phyloP scores from a whole-genome alignment of 116 monocot species.

The Iris pallida region DNA sequence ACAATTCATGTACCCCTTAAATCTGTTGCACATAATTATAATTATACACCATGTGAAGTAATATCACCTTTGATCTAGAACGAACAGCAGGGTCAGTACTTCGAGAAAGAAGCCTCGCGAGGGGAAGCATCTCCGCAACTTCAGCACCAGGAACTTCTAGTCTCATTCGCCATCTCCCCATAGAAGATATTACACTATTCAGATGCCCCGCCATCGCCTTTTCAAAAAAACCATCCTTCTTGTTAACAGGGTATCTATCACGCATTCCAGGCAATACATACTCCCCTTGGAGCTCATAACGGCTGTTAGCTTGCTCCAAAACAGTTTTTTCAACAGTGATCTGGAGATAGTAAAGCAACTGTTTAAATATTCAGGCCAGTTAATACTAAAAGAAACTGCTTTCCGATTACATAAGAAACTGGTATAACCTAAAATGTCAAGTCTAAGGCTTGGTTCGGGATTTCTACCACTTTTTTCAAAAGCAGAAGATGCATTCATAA shows the following conservation, averaged over 20 bases:
- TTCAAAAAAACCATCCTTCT: slow-evolving; percentile 48
- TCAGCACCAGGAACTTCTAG: slow-evolving; percentile 95
- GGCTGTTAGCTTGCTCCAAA: slow-evolving; percentile 85
- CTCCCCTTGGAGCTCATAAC: slow-evolving; percentile 97
- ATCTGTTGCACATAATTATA: too few species aligned
- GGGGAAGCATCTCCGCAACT: slow-evolving; percentile 97
- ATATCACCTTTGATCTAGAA: slow-evolving; percentile 78
- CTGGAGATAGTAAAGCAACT: slow-evolving; percentile 25
- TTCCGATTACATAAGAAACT: too few species aligned
- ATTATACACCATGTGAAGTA: not conserved
- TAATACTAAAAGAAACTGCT: too few species aligned
- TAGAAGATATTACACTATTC: slow-evolving; percentile 80
- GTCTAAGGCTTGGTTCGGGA: too few species aligned
- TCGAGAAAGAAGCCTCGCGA: slow-evolving; percentile 89
- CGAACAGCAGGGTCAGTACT: slow-evolving; percentile 96
- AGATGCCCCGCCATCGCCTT: slow-evolving; percentile 82
- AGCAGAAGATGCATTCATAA: too few species aligned
- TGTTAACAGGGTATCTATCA: slow-evolving; percentile 56
- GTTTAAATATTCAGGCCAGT: not conserved
- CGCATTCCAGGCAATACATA: slow-evolving; percentile 94
- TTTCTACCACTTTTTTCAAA: too few species aligned
- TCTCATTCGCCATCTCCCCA: slow-evolving; percentile 95
- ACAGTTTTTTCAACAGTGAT: slow-evolving; percentile 92
- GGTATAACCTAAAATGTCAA: too few species aligned
- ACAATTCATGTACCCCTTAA: too few species aligned